Percentiles rank a stretch among this genome's conserved stretches.
phyloP scores from a whole-genome alignment of 345 rosid species.

The Corchorus capsularis region DNA sequence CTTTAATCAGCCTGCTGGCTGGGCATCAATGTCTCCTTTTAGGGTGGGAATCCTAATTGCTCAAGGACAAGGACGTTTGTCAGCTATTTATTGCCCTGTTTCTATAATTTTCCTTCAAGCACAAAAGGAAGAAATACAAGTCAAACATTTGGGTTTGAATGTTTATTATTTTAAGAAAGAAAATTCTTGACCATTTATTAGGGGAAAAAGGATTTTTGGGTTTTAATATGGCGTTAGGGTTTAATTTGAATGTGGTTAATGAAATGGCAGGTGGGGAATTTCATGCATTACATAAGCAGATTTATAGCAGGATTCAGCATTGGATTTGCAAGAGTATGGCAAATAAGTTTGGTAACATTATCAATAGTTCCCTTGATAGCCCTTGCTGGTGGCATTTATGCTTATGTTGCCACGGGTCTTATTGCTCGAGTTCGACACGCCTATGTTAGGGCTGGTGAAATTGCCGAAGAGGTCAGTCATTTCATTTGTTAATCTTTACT shows the following conservation, averaged over 20 bases:
- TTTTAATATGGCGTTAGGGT: not conserved
- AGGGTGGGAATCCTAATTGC: not conserved
- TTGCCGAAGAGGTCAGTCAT: slow-evolving; percentile 84
- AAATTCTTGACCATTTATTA: too few species aligned
- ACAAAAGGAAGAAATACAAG: not conserved
- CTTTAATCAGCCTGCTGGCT: not conserved
- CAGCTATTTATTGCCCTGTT: not conserved
- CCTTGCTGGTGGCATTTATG: slow-evolving; percentile 88
- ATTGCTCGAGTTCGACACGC: slow-evolving; percentile 77
- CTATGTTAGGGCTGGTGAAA: slow-evolving; percentile 91
- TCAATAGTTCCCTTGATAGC: slow-evolving; percentile 96
- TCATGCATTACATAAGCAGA: slow-evolving; percentile 91
- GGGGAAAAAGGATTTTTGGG: not conserved
- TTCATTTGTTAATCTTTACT: not conserved
- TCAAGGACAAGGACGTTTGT: not conserved
- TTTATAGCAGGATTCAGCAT: slow-evolving; percentile 82
- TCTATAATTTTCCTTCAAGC: not conserved
- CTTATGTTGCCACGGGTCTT: slow-evolving; percentile 79
- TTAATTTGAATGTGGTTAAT: slow-evolving; percentile 12
- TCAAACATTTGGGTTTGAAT: not conserved
- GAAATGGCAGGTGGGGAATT: slow-evolving; percentile 76
- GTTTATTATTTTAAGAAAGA: too few species aligned
- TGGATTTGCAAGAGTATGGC: slow-evolving; percentile 91
- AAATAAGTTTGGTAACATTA: slow-evolving; percentile 88
- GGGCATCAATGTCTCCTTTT: not conserved